phyloP scores from a whole-genome alignment of 345 rosid genomes.

The Gynandropsis gynandra region DNA sequence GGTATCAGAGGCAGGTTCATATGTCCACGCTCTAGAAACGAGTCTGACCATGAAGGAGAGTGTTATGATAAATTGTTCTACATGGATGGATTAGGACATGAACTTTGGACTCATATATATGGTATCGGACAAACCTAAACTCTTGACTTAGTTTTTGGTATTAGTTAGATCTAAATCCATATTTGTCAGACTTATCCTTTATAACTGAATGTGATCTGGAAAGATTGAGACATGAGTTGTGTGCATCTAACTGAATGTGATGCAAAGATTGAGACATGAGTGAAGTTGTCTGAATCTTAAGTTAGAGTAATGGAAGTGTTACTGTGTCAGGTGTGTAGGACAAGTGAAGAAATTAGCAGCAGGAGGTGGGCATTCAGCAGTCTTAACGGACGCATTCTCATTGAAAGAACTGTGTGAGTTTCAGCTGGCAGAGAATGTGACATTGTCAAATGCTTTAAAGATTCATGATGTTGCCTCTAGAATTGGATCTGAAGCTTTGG shows the following conservation, averaged over 20 bases:
- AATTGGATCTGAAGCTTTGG: conserved; percentile 84
- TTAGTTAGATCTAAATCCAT: too few relatives aligned
- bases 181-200: too few relatives aligned
- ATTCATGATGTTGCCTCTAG: conserved; percentile 80
- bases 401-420: conserved; percentile 91
- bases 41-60: too few relatives aligned
- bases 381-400: conserved; percentile 89
- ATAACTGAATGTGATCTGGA: too few relatives aligned
- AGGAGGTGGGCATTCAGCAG: conserved; percentile 98
- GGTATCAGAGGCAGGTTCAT: too few relatives aligned
- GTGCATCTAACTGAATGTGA: conserved; percentile 3
- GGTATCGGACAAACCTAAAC: too few relatives aligned
- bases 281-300: background rate
- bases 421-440: conserved; percentile 70
- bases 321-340: conserved; percentile 71
- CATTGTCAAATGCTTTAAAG: conserved; percentile 56
- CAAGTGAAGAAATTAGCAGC: conserved; percentile 90
- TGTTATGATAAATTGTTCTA: too few relatives aligned
- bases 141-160: too few relatives aligned
- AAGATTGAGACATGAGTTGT: too few relatives aligned
- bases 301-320: conserved; percentile 11
- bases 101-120: too few relatives aligned
- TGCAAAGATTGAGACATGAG: background rate
- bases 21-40: too few relatives aligned
- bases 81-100: too few relatives aligned